Percentiles rank a stretch among this genome's conserved stretches.
Evolutionary conservation across 1,284 basidiomycete species (phyloP).

Genomic region (Porogramme epimiltina): DNA sequence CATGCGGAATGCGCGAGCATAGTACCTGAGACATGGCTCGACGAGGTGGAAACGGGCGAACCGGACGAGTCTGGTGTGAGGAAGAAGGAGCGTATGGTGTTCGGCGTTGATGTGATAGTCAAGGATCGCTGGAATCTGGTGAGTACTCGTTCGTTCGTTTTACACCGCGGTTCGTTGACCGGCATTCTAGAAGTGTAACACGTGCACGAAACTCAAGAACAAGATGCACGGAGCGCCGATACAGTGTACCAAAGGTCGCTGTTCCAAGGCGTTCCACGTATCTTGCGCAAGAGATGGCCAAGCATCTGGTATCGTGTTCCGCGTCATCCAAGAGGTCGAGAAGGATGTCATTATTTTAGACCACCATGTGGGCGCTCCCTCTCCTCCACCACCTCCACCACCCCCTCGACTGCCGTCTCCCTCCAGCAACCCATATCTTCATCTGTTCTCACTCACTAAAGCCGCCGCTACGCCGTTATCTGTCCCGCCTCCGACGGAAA

Average conservation of each 20-base stretch:
- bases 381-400: not conserved
- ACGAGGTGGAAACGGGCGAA: slow-evolving; percentile 52
- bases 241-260: slow-evolving; percentile 93
- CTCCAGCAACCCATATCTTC: not conserved
- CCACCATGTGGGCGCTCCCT: slow-evolving; percentile 17
- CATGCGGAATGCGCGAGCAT: slow-evolving; percentile 79
- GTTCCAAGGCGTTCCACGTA: slow-evolving; percentile 91
- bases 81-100: slow-evolving; percentile 59
- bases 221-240: slow-evolving; percentile 88
- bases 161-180: not conserved
- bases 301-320: slow-evolving; percentile 57
- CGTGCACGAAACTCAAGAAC: slow-evolving; percentile 68
- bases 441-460: no score
- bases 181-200: slow-evolving; percentile 79
- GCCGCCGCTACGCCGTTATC: not conserved
- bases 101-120: slow-evolving; percentile 83
- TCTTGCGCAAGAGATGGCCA: slow-evolving; percentile 78
- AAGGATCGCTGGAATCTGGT: slow-evolving; percentile 92
- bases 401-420: not conserved
- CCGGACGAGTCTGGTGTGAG: slow-evolving; percentile 34
- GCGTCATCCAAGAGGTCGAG: slow-evolving; percentile 67
- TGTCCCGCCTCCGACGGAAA: not conserved
- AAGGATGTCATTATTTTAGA: slow-evolving; percentile 73
- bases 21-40: slow-evolving; percentile 87
- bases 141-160: slow-evolving; percentile 31